phyloP scores from a whole-genome alignment of 768 basidiomycete species.

The Neoboletus brunneissimus region DNA sequence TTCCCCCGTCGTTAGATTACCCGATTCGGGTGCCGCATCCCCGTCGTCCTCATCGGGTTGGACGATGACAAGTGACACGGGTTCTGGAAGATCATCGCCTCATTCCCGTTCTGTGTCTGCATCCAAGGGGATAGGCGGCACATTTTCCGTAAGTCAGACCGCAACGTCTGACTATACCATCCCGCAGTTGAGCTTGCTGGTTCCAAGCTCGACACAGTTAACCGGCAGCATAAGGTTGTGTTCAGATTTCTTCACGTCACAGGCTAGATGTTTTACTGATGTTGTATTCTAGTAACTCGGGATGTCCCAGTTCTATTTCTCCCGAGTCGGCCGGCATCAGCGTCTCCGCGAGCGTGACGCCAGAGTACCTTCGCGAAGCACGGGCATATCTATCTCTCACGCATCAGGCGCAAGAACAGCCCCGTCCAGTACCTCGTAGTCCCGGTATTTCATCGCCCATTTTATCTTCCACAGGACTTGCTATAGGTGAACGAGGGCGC shows the following conservation, averaged over 20 bases:
- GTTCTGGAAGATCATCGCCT: slow-evolving; percentile 16
- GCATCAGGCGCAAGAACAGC: slow-evolving; percentile 14
- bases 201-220: slow-evolving; percentile 17
- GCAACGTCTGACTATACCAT: slow-evolving; percentile 11
- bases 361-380: slow-evolving; percentile 33
- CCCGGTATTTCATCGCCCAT: slow-evolving; percentile 27
- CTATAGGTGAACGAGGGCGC: slow-evolving; percentile 25
- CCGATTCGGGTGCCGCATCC: slow-evolving; percentile 23
- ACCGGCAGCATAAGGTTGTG: slow-evolving; percentile 15
- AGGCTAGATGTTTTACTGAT: slow-evolving; percentile 2
- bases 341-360: slow-evolving; percentile 31
- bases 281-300: slow-evolving; percentile 18
- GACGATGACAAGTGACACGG: slow-evolving; percentile 27
- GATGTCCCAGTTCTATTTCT: slow-evolving; percentile 31
- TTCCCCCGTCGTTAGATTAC: slow-evolving; percentile 30
- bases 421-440: slow-evolving; percentile 16
- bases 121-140: slow-evolving; percentile 10
- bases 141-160: slow-evolving; percentile 4
- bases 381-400: slow-evolving; percentile 34
- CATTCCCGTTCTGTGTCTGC: slow-evolving; percentile 6
- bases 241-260: neutral
- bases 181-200: slow-evolving; percentile 30
- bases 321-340: slow-evolving; percentile 34
- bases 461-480: slow-evolving; percentile 32
- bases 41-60: slow-evolving; percentile 28